Base-by-base conservation (phyloP, 306 rosid genomes). In the Cyclanthera cordifolia region DNA sequence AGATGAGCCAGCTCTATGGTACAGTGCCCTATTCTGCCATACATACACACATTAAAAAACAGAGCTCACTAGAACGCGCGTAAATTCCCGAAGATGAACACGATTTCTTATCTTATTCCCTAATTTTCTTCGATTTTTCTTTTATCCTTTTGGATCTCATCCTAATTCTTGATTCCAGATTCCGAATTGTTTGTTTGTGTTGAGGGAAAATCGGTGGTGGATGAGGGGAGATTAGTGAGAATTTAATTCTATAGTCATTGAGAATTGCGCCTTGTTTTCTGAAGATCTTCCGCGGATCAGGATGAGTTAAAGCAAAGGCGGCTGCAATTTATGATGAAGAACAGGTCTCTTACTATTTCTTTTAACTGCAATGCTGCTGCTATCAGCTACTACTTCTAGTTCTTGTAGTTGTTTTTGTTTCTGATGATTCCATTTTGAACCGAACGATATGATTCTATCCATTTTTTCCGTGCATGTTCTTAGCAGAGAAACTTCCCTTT, bases 281-380 rank as follows among this genome's bases (percentile, higher is more conserved):
- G 72, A 58, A 81, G 75, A 84, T 84, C 86, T 78, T 77, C 80
- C 70, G 85, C 77, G 78, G 72, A 82, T 86, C 96, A 68, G 83
- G 60, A 24, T 64, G 72, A 49, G 67, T 85, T 61, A 80, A 45
- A 19, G 82, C 81, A 79, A 82, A 86, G 99, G 94, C 96, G 88
- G 99, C 99, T 83, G 85, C 51, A 32, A 80, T 82, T 78, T 83
- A 89, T 77, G 60, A 77, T 72, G 30, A 45, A 12, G 49, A 45
- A 45, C n/a, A 45, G 49, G 25, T 71, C 59, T 32, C n/a, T 52
- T 9, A 27, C 49, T 45, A 45, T n/a, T n/a, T n/a, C n/a, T n/a
- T n/a, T n/a, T n/a, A n/a, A n/a, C n/a, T n/a, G n/a, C n/a, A n/a
- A n/a, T n/a, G n/a, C n/a, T n/a, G n/a, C n/a, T n/a, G n/a, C n/a